Evolutionary conservation across 2,329 filamentous ascomycete species (phyloP), one percentile per base, ranked within the genome.

Genomic region (Camptophora hylomeconis): DNA sequence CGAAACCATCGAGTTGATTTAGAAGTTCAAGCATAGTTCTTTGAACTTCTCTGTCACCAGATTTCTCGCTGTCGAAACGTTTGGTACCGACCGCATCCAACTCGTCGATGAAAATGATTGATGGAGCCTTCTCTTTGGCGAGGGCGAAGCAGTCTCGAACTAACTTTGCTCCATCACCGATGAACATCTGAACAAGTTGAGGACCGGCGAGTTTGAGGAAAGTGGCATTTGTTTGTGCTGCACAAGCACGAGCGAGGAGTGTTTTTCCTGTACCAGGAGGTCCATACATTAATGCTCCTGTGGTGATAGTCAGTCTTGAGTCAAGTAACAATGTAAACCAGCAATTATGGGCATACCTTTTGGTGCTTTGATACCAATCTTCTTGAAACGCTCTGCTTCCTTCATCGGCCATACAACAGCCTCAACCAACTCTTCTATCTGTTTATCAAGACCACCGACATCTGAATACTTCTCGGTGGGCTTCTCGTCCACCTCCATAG

Each of bases 331-430:
- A n/a, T 4, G n/a, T 13, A n/a, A n/a, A n/a, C 4, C 3, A 9
- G 21, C 13, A 5, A 10, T 13, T 7, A 12, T 17, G 12, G 7
- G 23, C 60, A 38, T 72, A 94, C 89, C 89, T 63, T 98, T 98
- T 9, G 89, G 89, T 21, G 89, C 87, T 65, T 98, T 98, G 67
- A 98, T 98, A 45, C 89, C 89, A 49, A 98, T 94, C 70, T 94
- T 95, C 71, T 94, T 95, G 66, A 98, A 98, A 12, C 87, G 74
- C 47, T 98, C 92, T 2, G 89, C 86, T 61, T 98, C 87, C 70
- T 95, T 95, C 89, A 98, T 98, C 2, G 89, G 89, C 87, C 87
- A 95, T 17, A 98, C 89, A 27, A 98, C 89, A 32, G 89, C 89
- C 63, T 98, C 89, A 6, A 98, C 86, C 31, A 98, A 70, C 61